Conservation (phyloP, 129 eudicot species). For the Rutidosis leptorrhynchoides region DNA sequence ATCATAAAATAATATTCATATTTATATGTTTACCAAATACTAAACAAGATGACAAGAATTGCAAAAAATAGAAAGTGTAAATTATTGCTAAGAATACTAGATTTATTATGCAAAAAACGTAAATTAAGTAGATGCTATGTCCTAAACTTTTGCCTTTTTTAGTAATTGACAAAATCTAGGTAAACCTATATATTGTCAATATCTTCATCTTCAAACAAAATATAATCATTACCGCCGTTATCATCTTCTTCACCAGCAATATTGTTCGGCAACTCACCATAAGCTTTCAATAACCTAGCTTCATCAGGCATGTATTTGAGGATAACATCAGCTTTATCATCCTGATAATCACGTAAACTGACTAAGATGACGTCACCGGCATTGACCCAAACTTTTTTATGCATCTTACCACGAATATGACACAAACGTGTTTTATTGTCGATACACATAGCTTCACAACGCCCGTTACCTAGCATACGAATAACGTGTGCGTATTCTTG, state of each 20-base stretch:
- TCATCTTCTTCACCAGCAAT: slow-evolving; percentile 37
- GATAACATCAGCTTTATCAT: slow-evolving; percentile 41
- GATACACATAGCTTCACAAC: slow-evolving; percentile 44
- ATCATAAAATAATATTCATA: too few relatives aligned
- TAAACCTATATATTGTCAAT: slow-evolving; percentile 36
- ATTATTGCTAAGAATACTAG: too few relatives aligned
- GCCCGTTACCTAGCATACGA: slow-evolving; percentile 44
- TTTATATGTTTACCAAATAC: too few relatives aligned
- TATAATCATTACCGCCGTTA: slow-evolving; percentile 36
- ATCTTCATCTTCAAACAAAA: slow-evolving; percentile 40
- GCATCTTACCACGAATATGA: slow-evolving; percentile 49
- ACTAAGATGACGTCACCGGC: slow-evolving; percentile 39
- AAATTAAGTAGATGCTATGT: too few relatives aligned
- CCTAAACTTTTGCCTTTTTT: too few relatives aligned
- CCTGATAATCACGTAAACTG: slow-evolving; percentile 39
- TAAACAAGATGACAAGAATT: too few relatives aligned
- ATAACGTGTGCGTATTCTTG: slow-evolving; percentile 40
- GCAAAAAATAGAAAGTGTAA: too few relatives aligned
- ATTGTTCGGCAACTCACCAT: slow-evolving; percentile 42
- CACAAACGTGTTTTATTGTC: slow-evolving; percentile 40
- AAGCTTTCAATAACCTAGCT: slow-evolving; percentile 40
- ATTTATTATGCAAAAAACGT: too few relatives aligned
- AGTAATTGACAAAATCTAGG: too few relatives aligned
- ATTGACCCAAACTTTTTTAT: slow-evolving; percentile 41
- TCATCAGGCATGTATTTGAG: slow-evolving; percentile 45